Conservation (phyloP, 306 rosid species). For the Cucurbita moschata region DNA sequence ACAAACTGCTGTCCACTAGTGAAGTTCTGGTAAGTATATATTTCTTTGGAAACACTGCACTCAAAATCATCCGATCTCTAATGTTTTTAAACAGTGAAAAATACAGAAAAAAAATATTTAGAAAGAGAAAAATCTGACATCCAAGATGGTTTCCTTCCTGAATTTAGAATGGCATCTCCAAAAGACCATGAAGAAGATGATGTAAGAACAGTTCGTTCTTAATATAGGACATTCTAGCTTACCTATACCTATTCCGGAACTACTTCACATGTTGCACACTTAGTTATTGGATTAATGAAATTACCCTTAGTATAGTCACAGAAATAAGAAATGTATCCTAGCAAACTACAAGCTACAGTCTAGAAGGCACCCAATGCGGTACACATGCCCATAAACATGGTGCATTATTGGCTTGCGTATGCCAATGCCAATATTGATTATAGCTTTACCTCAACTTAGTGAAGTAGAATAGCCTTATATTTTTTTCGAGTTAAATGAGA, state of each 20-base stretch:
- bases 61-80: background rate
- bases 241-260: background rate
- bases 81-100: background rate
- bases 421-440: background rate
- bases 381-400: background rate
- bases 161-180: background rate
- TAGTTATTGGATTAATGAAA: background rate
- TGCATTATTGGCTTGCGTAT: background rate
- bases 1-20: constrained; percentile 24
- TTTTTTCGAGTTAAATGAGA: no score
- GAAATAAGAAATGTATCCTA: background rate
- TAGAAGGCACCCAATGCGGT: background rate
- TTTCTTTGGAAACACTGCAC: background rate
- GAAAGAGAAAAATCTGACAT: background rate
- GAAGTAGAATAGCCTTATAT: background rate
- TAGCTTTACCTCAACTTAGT: background rate
- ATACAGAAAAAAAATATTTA: background rate
- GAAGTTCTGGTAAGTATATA: constrained; percentile 9
- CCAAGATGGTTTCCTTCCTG: background rate
- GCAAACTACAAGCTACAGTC: background rate
- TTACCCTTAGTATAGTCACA: background rate
- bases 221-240: background rate
- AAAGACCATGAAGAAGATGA: background rate
- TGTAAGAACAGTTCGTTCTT: background rate
- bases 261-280: background rate